Conservation (phyloP, 1,284 basidiomycete species). For the Neonothopanus nambi region DNA sequence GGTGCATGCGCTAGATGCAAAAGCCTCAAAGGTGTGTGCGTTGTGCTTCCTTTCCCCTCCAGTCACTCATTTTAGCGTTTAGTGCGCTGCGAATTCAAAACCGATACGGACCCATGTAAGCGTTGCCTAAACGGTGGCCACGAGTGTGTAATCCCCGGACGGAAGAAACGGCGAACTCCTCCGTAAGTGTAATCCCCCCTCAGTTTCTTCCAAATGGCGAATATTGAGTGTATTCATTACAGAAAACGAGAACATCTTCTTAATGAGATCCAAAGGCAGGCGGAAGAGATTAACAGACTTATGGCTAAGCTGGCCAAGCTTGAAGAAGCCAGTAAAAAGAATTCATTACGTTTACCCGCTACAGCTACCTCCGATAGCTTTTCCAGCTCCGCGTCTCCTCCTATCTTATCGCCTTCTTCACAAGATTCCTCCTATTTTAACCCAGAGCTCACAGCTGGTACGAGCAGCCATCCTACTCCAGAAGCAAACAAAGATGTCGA, state of each 20-base stretch:
- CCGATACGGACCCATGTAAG: slow-evolving; percentile 67
- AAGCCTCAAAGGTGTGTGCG: slow-evolving; percentile 48
- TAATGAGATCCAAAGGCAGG: slow-evolving; percentile 70
- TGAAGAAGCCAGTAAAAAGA: slow-evolving; percentile 36
- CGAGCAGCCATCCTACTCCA: slow-evolving; percentile 23
- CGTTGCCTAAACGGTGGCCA: slow-evolving; percentile 66
- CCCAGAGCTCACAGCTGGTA: slow-evolving; percentile 20
- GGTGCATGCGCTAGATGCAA: slow-evolving; percentile 75
- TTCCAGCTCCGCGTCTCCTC: slow-evolving; percentile 33
- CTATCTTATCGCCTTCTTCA: slow-evolving; percentile 35
- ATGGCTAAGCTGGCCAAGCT: slow-evolving; percentile 65
- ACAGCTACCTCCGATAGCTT: slow-evolving; percentile 19
- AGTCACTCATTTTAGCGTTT: neutral
- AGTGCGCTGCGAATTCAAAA: slow-evolving; percentile 71
- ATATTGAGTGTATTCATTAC: slow-evolving; percentile 11
- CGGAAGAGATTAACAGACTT: slow-evolving; percentile 64
- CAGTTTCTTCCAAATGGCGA: neutral
- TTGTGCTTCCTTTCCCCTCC: neutral
- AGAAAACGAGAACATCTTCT: slow-evolving; percentile 78
- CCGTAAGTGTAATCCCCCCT: slow-evolving; percentile 49
- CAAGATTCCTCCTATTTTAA: slow-evolving; percentile 28
- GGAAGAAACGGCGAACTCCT: slow-evolving; percentile 72
- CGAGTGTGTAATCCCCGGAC: slow-evolving; percentile 74
- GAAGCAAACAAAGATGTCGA: slow-evolving; percentile 48
- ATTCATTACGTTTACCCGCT: slow-evolving; percentile 19